Base-by-base conservation (phyloP, 768 basidiomycete species). In the Collybia sp. region DNA sequence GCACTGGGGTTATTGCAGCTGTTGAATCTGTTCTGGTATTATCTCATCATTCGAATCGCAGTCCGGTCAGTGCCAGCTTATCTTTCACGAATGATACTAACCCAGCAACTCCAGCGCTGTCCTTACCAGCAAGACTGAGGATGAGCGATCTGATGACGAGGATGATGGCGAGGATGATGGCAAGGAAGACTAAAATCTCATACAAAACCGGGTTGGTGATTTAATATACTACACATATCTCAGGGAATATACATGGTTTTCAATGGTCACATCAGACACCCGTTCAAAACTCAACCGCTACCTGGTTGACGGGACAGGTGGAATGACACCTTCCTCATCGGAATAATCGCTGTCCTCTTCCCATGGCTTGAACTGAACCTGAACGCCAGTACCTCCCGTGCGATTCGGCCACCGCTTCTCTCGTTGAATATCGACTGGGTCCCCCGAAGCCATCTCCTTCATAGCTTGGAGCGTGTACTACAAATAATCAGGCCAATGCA, bases 1-100 rank as follows among this genome's bases (percentile, higher is more conserved):
- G 86, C 93, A 0, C 67, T 98, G 46, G 50, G 81, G 5, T 66
- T 91, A 0, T 72, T 99, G 12, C 91, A 93, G 60, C 54, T 79
- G 34, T 72, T 99, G 55, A 97, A 97, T 60, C 48, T 95, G 18
- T 96, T 96, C 73, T 97, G 94, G 94, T 95, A 89, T 63, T 82
- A 73, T 66, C 71, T 93, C 19, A 93, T 97, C 62, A 64, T 77
- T 61, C 82, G 91, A 44, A 85, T 95, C 43, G 70, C 86, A 12
- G 63, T 75, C 41, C 76, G 87, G 90, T 92, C 51, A 37, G 82
- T 69, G 43, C 6, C 25, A n/a, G 12, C 20, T 18, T 13, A 12
- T 46, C 19, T 3, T 36, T 31, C n/a, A 49, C 15, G 42, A 49
- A 15, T n/a, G 33, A 36, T 35, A 53, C 18, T 45, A 58, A 25